These are phyloP conservation scores for Pseudocercospora fijiensis DNA, from an alignment of 2,329 filamentous ascomycete species.

Conservation along the genomic window DNA sequence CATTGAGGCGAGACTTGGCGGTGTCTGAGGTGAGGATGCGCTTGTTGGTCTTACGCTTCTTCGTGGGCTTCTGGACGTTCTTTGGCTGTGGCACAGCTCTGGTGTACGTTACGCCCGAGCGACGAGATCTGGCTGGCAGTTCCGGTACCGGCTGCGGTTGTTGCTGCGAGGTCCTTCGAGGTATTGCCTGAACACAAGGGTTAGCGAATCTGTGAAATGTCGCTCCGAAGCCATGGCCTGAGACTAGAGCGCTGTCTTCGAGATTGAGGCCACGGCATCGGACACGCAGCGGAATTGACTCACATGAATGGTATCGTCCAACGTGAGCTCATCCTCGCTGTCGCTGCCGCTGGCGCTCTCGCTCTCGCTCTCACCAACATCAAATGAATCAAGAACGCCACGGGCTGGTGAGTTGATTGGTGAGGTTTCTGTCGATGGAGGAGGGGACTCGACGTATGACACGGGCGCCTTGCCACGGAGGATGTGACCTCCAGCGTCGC, in stretches of 20 bases:
- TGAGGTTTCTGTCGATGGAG: conserved; percentile 17
- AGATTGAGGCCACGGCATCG: background rate
- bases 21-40: conserved; percentile 25
- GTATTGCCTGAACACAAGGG: conserved; percentile 4
- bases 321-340: conserved; percentile 29
- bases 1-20: background rate
- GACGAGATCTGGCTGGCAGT: conserved; percentile 32
- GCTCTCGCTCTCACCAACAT: background rate
- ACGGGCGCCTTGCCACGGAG: conserved; percentile 19
- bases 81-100: conserved; percentile 9
- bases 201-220: background rate
- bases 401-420: conserved; percentile 18
- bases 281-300: background rate
- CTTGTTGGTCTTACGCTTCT: conserved; percentile 13
- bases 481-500: conserved; percentile 16
- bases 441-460: conserved; percentile 29
- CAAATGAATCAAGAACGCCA: conserved; percentile 1
- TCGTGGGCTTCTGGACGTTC: conserved; percentile 16
- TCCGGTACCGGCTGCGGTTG: conserved; percentile 5
- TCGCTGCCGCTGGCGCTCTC: conserved; percentile 23
- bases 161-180: conserved; percentile 11
- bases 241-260: background rate
- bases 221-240: no score
- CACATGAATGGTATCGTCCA: conserved; percentile 29
- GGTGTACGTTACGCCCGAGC: conserved; percentile 30